phyloP scores from a whole-genome alignment of 495 filamentous ascomycete genomes.

The Durotheca rogersii region DNA sequence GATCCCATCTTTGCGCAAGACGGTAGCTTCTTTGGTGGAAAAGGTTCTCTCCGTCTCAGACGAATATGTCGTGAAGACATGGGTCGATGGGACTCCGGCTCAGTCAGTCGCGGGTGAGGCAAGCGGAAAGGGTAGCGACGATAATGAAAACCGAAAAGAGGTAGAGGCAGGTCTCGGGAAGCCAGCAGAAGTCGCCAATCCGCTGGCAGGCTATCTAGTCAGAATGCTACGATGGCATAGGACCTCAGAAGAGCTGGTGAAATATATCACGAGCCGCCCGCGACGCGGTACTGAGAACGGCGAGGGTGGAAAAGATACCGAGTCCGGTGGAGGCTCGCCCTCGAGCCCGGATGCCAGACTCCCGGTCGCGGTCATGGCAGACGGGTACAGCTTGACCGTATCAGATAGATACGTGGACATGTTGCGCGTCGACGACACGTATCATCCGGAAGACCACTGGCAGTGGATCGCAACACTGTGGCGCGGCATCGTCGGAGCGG shows the following conservation, averaged over 20 bases:
- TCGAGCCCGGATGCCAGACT: constrained; percentile 20
- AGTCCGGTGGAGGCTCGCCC: background rate
- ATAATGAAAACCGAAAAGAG: constrained; percentile 6
- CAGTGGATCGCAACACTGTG: constrained; percentile 97
- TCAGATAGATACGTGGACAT: constrained; percentile 71
- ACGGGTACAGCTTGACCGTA: constrained; percentile 70
- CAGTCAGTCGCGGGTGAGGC: constrained; percentile 35
- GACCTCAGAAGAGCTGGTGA: constrained; percentile 64
- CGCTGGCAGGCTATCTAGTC: constrained; percentile 64
- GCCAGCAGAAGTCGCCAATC: constrained; percentile 30
- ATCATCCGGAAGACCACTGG: constrained; percentile 88
- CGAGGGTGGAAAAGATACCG: constrained; percentile 3
- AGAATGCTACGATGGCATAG: constrained; percentile 71
- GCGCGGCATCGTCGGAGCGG: constrained; percentile 82
- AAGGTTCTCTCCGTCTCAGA: constrained; percentile 56
- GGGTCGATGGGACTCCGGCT: constrained; percentile 44
- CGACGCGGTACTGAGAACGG: background rate
- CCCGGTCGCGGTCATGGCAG: constrained; percentile 71
- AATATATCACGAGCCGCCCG: constrained; percentile 56
- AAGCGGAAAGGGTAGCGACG: constrained; percentile 34
- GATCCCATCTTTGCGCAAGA: constrained; percentile 52
- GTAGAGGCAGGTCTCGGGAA: constrained; percentile 11
- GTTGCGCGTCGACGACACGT: constrained; percentile 74
- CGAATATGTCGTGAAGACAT: constrained; percentile 59
- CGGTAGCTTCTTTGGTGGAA: constrained; percentile 62